phyloP scores from a whole-genome alignment of 1,284 basidiomycete genomes.

The Irpex lacteus region DNA sequence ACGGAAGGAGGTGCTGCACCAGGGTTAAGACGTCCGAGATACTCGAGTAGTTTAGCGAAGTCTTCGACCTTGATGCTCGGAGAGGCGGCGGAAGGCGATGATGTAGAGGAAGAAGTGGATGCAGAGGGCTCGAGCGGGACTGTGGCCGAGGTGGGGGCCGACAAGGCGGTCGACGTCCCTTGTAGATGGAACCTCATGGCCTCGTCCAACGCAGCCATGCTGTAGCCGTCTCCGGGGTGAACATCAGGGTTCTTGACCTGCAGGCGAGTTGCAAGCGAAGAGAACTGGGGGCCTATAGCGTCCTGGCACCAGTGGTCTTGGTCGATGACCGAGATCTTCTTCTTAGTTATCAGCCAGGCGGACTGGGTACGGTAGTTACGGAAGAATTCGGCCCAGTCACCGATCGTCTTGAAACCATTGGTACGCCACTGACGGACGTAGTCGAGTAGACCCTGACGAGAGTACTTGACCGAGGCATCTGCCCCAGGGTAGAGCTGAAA shows the following conservation, averaged over 20 bases:
- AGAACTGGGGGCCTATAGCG: too few species aligned
- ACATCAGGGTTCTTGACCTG: too few species aligned
- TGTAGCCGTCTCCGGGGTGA: too few species aligned
- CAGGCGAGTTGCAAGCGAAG: too few species aligned
- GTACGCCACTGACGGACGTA: background rate
- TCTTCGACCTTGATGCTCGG: background rate
- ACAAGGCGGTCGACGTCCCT: too few species aligned
- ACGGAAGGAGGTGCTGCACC: background rate
- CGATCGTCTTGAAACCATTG: slow-evolving; percentile 5
- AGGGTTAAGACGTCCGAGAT: slow-evolving; percentile 13
- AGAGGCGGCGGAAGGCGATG: too few species aligned
- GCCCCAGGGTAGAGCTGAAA: slow-evolving; percentile 14
- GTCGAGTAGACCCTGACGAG: slow-evolving; percentile 2
- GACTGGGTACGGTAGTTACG: slow-evolving; percentile 11
- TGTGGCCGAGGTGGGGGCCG: too few species aligned
- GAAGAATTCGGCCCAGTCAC: slow-evolving; percentile 9
- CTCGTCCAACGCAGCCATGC: too few species aligned
- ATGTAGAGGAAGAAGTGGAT: too few species aligned
- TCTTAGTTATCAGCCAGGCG: slow-evolving; percentile 5
- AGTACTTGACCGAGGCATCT: slow-evolving; percentile 6
- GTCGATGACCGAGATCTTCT: slow-evolving; percentile 7
- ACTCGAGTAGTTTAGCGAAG: background rate
- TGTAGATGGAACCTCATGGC: too few species aligned
- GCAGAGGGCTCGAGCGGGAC: too few species aligned
- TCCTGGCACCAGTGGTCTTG: slow-evolving; percentile 10